Evolutionary conservation across 2,329 filamentous ascomycete genomes (phyloP).

Genomic region (Penicillium frequentans): DNA sequence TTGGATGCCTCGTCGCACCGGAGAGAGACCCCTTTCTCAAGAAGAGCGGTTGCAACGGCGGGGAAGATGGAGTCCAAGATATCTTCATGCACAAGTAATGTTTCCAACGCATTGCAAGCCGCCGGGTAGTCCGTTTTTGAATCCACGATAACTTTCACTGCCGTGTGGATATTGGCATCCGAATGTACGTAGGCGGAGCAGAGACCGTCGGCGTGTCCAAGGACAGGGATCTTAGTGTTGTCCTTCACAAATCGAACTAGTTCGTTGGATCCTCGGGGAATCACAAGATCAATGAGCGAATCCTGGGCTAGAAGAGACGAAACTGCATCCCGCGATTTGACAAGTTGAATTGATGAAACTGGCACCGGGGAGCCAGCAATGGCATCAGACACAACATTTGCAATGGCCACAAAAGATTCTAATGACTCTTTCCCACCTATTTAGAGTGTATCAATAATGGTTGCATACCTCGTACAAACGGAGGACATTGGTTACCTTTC

Average conservation of each 20-base stretch:
- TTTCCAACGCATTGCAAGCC: constrained; percentile 93
- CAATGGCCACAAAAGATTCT: constrained; percentile 91
- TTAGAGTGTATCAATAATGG: constrained; percentile 7
- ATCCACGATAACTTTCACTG: constrained; percentile 77
- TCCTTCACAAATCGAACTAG: constrained; percentile 87
- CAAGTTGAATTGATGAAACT: constrained; percentile 84
- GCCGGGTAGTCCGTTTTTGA: constrained; percentile 94
- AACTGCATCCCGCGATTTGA: constrained; percentile 89
- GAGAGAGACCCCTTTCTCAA: constrained; percentile 75
- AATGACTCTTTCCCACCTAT: constrained; percentile 91
- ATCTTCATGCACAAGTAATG: constrained; percentile 76
- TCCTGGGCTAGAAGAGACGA: constrained; percentile 84
- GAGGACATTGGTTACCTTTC: constrained; percentile 60
- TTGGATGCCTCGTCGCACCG: constrained; percentile 75
- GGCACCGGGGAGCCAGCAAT: constrained; percentile 74
- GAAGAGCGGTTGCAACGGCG: constrained; percentile 68
- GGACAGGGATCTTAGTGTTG: constrained; percentile 88
- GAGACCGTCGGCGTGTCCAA: constrained; percentile 93
- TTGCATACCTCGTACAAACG: neutral
- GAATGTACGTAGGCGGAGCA: constrained; percentile 83
- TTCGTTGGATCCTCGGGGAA: constrained; percentile 87
- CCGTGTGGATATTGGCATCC: constrained; percentile 71
- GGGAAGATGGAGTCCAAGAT: constrained; percentile 69
- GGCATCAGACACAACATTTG: constrained; percentile 76
- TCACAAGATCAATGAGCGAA: constrained; percentile 87